A percentile compares a stretch with the other conserved stretches of the same genome.
Conservation (phyloP, 1,284 basidiomycete species). For the Exobasidium rhododendri region DNA sequence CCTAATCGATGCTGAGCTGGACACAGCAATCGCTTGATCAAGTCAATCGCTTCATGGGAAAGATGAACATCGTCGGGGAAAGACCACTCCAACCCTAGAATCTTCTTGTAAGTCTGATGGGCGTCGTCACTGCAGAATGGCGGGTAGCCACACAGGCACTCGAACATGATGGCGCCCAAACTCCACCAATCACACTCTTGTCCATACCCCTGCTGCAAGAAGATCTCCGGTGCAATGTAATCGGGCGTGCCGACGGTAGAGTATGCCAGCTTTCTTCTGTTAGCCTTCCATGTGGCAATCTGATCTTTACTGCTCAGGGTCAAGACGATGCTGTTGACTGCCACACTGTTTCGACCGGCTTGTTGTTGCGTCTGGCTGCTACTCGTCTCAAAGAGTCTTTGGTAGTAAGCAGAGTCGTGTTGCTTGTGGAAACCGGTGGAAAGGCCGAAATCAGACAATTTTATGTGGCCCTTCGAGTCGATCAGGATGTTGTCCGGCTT, state of each 20-base stretch:
- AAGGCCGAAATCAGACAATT: slow-evolving; percentile 91
- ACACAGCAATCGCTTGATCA: slow-evolving; percentile 85
- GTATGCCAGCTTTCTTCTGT: slow-evolving; percentile 94
- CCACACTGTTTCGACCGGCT: slow-evolving; percentile 50
- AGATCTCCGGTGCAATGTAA: slow-evolving; percentile 98
- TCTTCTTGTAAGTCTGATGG: slow-evolving; percentile 97
- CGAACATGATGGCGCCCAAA: slow-evolving; percentile 88
- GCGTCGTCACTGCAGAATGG: slow-evolving; percentile 98
- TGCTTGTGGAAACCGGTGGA: slow-evolving; percentile 94
- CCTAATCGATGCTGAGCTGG: slow-evolving; percentile 73
- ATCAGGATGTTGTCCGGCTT: slow-evolving; percentile 98
- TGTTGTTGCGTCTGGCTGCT: slow-evolving; percentile 27
- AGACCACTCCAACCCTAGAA: slow-evolving; percentile 90
- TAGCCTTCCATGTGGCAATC: slow-evolving; percentile 90
- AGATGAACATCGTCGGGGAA: slow-evolving; percentile 97
- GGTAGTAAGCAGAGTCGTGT: slow-evolving; percentile 91
- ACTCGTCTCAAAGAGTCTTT: slow-evolving; percentile 73
- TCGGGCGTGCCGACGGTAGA: slow-evolving; percentile 98
- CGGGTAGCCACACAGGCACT: slow-evolving; percentile 91
- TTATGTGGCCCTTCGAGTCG: slow-evolving; percentile 85
- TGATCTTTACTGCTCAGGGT: slow-evolving; percentile 52
- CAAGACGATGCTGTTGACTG: slow-evolving; percentile 54
- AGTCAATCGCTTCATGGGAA: slow-evolving; percentile 83
- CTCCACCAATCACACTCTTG: slow-evolving; percentile 98
- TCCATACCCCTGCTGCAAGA: slow-evolving; percentile 93